Evolutionary conservation across 352 stramenopile genomes (phyloP).

Genomic region (Globisporangium yorkense): DNA sequence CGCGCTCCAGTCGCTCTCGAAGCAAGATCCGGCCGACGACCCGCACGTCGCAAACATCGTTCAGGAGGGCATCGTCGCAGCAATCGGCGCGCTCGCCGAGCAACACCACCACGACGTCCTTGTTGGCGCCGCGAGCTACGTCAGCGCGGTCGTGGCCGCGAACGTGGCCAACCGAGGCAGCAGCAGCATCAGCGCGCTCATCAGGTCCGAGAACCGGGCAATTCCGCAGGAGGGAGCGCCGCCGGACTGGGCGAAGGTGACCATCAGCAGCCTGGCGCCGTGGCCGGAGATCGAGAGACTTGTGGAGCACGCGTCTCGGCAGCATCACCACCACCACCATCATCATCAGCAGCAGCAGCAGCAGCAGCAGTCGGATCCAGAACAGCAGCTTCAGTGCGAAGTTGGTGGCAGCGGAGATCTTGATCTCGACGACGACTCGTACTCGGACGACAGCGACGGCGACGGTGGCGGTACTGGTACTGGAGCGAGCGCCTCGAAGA

Average conservation of each 20-base stretch:
- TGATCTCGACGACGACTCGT: conserved; percentile 17
- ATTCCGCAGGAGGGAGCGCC: conserved; percentile 40
- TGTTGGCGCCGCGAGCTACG: conserved; percentile 21
- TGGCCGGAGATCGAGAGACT: conserved; percentile 46
- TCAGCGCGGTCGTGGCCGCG: conserved; percentile 11
- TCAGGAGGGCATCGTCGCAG: conserved; percentile 62
- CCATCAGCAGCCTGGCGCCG: conserved; percentile 36
- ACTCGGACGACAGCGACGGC: conserved; percentile 39
- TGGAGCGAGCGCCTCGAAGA: neutral
- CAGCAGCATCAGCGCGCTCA: conserved; percentile 19
- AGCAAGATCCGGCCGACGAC: conserved; percentile 31
- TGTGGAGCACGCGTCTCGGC: neutral
- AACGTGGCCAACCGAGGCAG: conserved; percentile 1
- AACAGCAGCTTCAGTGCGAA: neutral
- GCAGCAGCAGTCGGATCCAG: neutral
- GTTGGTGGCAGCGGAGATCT: conserved; percentile 11
- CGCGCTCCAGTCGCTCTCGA: conserved; percentile 52
- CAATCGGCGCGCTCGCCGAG: conserved; percentile 54
- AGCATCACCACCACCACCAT: neutral
- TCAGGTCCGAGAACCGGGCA: conserved; percentile 17
- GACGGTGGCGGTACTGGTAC: conserved; percentile 11
- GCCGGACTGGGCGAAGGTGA: conserved; percentile 51
- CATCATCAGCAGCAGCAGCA: neutral
- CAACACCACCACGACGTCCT: conserved; percentile 54
- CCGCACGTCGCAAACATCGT: conserved; percentile 54